Evolutionary conservation across 257 asterid genomes (phyloP).

Genomic region (Jaltomata sinuosa): DNA sequence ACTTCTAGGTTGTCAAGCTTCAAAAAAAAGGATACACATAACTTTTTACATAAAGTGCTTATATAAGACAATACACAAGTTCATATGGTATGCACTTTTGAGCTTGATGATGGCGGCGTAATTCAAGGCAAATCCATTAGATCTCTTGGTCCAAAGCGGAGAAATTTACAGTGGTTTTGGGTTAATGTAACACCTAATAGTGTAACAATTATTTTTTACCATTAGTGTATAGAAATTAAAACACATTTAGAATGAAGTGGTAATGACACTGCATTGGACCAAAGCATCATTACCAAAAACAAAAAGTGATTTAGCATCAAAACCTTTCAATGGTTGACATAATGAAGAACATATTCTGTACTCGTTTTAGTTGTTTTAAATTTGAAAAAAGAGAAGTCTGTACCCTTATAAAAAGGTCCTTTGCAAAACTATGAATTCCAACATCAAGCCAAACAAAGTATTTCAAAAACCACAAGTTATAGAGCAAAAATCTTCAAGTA

Average conservation of each 20-base stretch:
- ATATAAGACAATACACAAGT: neutral
- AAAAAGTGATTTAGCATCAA: neutral
- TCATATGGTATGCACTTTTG: neutral
- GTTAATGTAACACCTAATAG: neutral
- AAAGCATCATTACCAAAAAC: neutral
- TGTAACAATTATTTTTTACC: neutral
- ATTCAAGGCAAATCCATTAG: neutral
- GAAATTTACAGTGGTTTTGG: neutral
- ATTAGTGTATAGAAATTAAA: too few species aligned
- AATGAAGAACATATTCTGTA: constrained; percentile 33
- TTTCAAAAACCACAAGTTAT: neutral
- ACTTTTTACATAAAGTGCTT: too few species aligned
- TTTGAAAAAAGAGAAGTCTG: neutral
- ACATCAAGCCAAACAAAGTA: constrained; percentile 5
- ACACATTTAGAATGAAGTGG: too few species aligned
- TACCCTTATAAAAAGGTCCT: too few species aligned
- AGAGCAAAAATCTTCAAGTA: too few species aligned
- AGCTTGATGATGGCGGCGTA: neutral
- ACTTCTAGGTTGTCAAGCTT: neutral
- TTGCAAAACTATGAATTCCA: neutral
- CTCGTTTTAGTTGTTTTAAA: neutral
- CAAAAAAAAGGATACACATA: neutral
- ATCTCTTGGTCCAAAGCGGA: neutral
- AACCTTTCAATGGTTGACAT: neutral
- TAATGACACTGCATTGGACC: neutral